Evolutionary conservation across 108 stramenopile genomes (phyloP), one percentile per base, ranked within the genome.

Genomic region (Cyclotella baltica): DNA sequence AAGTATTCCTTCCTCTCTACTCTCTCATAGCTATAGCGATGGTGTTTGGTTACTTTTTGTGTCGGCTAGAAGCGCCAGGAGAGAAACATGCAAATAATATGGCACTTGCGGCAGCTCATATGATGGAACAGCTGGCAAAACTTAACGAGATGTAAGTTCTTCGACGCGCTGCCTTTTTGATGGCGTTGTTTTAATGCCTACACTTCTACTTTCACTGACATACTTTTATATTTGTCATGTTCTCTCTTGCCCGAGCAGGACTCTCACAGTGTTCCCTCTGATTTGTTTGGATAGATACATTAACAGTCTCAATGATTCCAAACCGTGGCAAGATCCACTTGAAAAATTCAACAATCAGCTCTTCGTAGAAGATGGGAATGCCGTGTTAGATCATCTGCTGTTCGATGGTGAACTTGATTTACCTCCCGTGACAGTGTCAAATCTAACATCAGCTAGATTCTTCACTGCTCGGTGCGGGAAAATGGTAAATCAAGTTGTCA

Each of bases 1-100:
- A 68, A 15, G 79, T 86, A 15, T 15, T 80, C 55, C 20, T 83
- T 0, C 86, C 86, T 3, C 38, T 83, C 6, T 76, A 65, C 68
- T 36, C 78, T 0, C 73, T 86, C 22, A 72, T 86, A 0, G 16
- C 27, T 34, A 19, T 76, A 1, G 20, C 74, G 5, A 50, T 69
- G 35, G 51, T 68, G 15, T 68, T 86, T 22, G 86, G 86, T 0
- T 51, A 31, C 48, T 36, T 59, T 2, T 38, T 86, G 48, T 76
- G 72, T 34, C 18, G 38, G 8, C 35, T 68, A 19, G 85, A 86
- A 55, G 65, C 62, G 11, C 56, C 64, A 4, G 57, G 20, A 19
- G 85, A 86, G 53, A 66, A 69, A 23, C 38, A 36, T 18, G 55
- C 0, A 3, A 86, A 86, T 62, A 62, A 86, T 69, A 40, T 40